These are phyloP conservation scores for Pholiota adiposa DNA, from an alignment of 1,284 basidiomycete genomes.

Conservation along the genomic window DNA sequence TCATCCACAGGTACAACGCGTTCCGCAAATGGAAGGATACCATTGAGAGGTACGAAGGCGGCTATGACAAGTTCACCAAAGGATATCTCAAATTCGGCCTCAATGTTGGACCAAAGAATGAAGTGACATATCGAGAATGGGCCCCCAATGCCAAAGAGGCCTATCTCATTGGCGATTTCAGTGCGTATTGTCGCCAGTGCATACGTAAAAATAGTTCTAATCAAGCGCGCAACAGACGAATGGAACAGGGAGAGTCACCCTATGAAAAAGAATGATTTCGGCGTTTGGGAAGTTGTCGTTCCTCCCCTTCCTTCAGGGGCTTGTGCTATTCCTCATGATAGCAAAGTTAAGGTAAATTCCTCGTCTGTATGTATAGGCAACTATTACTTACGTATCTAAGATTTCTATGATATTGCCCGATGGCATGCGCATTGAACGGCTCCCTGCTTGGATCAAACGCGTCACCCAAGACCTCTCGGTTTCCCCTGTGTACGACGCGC, in stretches of 20 bases:
- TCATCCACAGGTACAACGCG: constrained; percentile 72
- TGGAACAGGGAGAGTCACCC: constrained; percentile 88
- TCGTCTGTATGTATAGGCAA: not conserved
- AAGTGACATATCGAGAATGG: constrained; percentile 93
- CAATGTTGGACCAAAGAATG: constrained; percentile 69
- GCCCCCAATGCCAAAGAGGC: constrained; percentile 90
- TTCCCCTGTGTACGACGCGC: constrained; percentile 93
- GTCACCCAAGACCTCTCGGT: constrained; percentile 93
- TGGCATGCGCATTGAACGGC: constrained; percentile 85
- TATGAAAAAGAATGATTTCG: constrained; percentile 88
- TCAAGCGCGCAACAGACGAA: constrained; percentile 57
- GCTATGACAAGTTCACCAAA: constrained; percentile 87
- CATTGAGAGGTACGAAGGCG: constrained; percentile 82
- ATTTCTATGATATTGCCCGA: constrained; percentile 84
- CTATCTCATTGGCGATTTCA: constrained; percentile 93
- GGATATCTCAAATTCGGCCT: constrained; percentile 90
- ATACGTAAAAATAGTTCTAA: constrained; percentile 14
- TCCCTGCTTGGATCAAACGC: constrained; percentile 93
- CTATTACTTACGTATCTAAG: constrained; percentile 38
- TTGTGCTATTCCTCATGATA: constrained; percentile 91
- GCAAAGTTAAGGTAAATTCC: constrained; percentile 80
- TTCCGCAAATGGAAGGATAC: constrained; percentile 78
- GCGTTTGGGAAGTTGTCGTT: constrained; percentile 90
- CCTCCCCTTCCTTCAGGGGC: constrained; percentile 72
- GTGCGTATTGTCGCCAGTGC: constrained; percentile 52